Base-by-base conservation (phyloP, 345 rosid species). In the Nephelium lappaceum region DNA sequence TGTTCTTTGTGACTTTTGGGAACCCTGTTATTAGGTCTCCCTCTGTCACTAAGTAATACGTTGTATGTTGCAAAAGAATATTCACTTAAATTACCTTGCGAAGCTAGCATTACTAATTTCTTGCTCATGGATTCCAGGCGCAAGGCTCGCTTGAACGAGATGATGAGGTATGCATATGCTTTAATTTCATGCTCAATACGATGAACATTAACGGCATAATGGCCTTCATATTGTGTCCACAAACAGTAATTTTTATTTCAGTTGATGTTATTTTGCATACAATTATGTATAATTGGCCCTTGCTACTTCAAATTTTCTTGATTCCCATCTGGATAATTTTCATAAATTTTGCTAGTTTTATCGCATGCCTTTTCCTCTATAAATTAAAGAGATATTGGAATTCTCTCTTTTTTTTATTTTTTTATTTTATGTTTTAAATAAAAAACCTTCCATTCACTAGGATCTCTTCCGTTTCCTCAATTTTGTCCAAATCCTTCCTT, bases 121-220 rank as follows among this genome's bases (percentile, higher is more conserved):
- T 65, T 81, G 49, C 47, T 83, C 61, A 71, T 81, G 23, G 73
- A 47, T 79, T 90, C 86, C 93, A 95, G 98, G 84, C 84, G 42
- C 95, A 87, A 71, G 93, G 90, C 77, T 84, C 97, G 55, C 82
- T 90, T 84, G 96, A 93, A 86, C 89, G 95, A 23, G 98, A 93
- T 87, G 98, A 95, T 73, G 98, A 95, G 98, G 98, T 95, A 90
- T 47, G 53, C 39, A 65, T 75, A 70, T 42, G 58, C 41, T 57
- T 78, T 64, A 16, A 39, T 60, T 76, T 42, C 61, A 27, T 23
- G n/a, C 62, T 39, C 41, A 21, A 21, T 74, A 47, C 25, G 16
- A 41, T 27, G n/a, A 64, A 24, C 78, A n/a, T 74, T 66, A 23
- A 69, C 62, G 78, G 41, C 24, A 36, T 36, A 82, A 68, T 53